A percentile compares a stretch with the other conserved stretches of the same genome.
Conservation (phyloP, 2,329 filamentous ascomycete species). For the Pseudocercospora eumusae region DNA sequence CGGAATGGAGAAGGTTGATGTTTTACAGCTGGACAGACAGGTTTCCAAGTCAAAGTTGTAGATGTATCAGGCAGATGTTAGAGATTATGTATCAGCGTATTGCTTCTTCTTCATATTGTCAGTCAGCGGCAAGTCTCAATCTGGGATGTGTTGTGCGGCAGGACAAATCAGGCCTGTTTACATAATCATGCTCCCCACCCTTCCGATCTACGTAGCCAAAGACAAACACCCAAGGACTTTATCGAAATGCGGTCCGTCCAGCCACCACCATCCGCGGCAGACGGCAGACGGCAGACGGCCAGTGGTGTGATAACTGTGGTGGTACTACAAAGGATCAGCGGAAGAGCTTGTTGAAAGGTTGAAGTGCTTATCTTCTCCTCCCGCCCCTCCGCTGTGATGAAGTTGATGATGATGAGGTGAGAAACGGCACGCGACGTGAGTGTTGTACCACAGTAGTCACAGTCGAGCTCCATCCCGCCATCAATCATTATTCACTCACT, state of each 20-base stretch:
- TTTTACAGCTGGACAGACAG: constrained; percentile 45
- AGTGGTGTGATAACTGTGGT: background rate
- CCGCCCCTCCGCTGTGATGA: background rate
- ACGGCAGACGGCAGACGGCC: background rate
- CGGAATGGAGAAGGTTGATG: constrained; percentile 48
- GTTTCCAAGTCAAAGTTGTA: constrained; percentile 44
- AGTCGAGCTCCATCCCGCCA: background rate
- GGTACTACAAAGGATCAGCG: background rate
- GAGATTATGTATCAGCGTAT: background rate
- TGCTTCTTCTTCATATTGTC: background rate
- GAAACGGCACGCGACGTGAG: constrained; percentile 3
- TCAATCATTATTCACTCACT: constrained; percentile 40
- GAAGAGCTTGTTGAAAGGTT: background rate
- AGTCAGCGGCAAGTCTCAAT: background rate
- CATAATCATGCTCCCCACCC: too few relatives aligned
- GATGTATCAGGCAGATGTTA: constrained; percentile 7
- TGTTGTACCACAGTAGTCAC: background rate
- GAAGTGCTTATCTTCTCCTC: constrained; percentile 2
- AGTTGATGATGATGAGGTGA: constrained; percentile 6
- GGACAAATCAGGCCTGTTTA: background rate
- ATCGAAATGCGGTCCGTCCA: constrained; percentile 7
- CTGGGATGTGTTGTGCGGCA: background rate
- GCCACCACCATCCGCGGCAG: background rate
- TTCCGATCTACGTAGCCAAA: constrained; percentile 9
- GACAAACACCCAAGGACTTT: background rate